Base-by-base conservation (phyloP, 306 rosid genomes). In the Cucurbita maxima region DNA sequence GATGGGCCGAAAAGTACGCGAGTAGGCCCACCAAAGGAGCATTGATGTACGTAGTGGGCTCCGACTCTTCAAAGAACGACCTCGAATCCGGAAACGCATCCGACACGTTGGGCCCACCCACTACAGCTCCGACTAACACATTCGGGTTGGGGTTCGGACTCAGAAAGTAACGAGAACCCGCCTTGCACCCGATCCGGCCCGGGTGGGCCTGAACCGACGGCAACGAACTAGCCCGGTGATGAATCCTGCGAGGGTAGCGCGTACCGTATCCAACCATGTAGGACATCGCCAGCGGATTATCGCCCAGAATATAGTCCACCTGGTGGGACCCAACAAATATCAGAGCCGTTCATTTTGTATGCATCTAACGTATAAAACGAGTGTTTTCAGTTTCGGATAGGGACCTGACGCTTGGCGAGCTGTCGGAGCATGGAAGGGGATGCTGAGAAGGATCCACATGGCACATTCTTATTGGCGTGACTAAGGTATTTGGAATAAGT, bases 261-360 rank as follows among this genome's bases (percentile, higher is more conserved):
- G 84, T 75, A 40, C 99, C 99, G 36, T 91, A 91, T 57, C 99
- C 99, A 47, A 95, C 99, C 99, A 95, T 91, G 86, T 91, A 95
- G 36, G 99, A 95, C 90, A 95, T 95, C 71, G 86, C 78, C 83
- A 91, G 10, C 0, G 99, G 96, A 81, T 95, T 91, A 74, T 95
- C 96, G 36, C 99, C 99, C 0, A 91, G 88, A 81, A 95, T 95
- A 74, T 95, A 88, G 77, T 91, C 96, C 84, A 95, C 99, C 97
- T 95, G 76, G 69, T 53, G 54, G 62, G 73, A 64, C 73, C 88
- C 81, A 76, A 47, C 57, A 67, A n/a, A 67, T 30, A 30, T 75
- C 64, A 45, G 72, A 56, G 45, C 72, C 74, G 58, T 56, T 56
- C 44, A 55, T 47, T 74, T 30, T 57, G 37, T 64, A 12, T 14